A percentile compares a stretch with the other conserved stretches of the same genome.
phyloP scores from a whole-genome alignment of 352 stramenopile species.

The Globisporangium radiosum region DNA sequence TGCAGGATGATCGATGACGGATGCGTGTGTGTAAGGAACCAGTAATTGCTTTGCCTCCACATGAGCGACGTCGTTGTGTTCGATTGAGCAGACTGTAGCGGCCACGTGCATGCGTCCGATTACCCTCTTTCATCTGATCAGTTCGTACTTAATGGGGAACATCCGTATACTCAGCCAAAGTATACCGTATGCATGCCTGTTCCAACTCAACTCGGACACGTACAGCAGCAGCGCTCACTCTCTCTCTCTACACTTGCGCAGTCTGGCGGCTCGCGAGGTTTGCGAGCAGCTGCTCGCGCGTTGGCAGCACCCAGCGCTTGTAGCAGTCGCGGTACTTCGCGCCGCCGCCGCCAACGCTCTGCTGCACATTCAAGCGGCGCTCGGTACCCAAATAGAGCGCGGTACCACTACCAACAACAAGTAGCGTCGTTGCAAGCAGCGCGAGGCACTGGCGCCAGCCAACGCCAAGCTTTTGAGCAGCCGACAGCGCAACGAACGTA shows the following conservation, averaged over 20 bases:
- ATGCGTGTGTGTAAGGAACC: too few relatives aligned
- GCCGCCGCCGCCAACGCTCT: conserved; percentile 29
- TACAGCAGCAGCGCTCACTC: neutral
- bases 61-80: too few relatives aligned
- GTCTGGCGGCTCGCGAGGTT: conserved; percentile 15
- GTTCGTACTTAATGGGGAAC: too few relatives aligned
- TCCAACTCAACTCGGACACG: too few relatives aligned
- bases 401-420: conserved; percentile 32
- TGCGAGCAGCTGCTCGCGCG: conserved; percentile 51
- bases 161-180: too few relatives aligned
- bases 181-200: too few relatives aligned
- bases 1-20: too few relatives aligned
- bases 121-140: too few relatives aligned
- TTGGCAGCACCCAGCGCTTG: conserved; percentile 55
- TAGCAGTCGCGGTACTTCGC: conserved; percentile 53
- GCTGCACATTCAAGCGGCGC: conserved; percentile 30
- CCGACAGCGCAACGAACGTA: conserved; percentile 33
- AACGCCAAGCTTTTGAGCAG: conserved; percentile 31
- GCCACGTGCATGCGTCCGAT: too few relatives aligned
- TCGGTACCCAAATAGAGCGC: conserved; percentile 39
- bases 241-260: conserved; percentile 9
- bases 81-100: too few relatives aligned
- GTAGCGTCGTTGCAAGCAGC: conserved; percentile 32
- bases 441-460: conserved; percentile 27
- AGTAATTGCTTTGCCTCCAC: too few relatives aligned